Base-by-base conservation (phyloP, 805 yeast genomes). In the Torulaspora maleeae region DNA sequence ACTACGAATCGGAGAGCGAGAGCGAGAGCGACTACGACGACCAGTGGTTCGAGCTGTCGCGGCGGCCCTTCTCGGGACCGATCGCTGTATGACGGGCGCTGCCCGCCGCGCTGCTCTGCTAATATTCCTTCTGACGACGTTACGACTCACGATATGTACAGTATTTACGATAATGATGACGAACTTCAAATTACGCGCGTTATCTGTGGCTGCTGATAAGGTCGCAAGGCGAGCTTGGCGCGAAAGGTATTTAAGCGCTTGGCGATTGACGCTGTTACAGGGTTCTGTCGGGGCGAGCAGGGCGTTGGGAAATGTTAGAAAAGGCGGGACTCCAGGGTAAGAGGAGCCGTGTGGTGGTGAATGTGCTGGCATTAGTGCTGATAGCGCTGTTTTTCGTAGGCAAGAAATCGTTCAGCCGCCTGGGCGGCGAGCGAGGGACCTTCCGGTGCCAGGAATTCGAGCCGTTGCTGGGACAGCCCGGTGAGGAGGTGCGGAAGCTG, bases 1-100 rank as follows among this genome's bases (percentile, higher is more conserved):
- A 46, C 34, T 53, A 53, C 45, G 59, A 57, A 13, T 50, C 51
- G 27, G 61, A 53, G 19, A 51, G 54, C 38, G 56, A 53, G 36
- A 45, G 43, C 30, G 50, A 48, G 13, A 44, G 39, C 24, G 44
- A 36, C 2, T 37, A 38, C 29, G 25, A 22, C 7, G 20, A 25
- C 38, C 27, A 48, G 25, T 28, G 35, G 20, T 32, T 32, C 5
- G 35, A 47, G 16, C 44, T 45, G 25, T 42, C 45, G 16, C 32
- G 38, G 44, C 37, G 38, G 44, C 41, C 43, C 3, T 8, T 22
- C 25, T 22, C 25, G 25, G 25, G 25, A 22, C 25, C 25, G 10
- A 22, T 22, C 8, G 25, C 25, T 22, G 25, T 22, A 8, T 22
- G 25, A 22, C 25, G 25, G 22, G 25, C 5, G 2, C 10, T 3